A percentile compares a stretch with the other conserved stretches of the same genome.
These are phyloP conservation scores for Ensete glaucum DNA, from an alignment of 176 grass and related monocot genomes.

Conservation along the genomic window DNA sequence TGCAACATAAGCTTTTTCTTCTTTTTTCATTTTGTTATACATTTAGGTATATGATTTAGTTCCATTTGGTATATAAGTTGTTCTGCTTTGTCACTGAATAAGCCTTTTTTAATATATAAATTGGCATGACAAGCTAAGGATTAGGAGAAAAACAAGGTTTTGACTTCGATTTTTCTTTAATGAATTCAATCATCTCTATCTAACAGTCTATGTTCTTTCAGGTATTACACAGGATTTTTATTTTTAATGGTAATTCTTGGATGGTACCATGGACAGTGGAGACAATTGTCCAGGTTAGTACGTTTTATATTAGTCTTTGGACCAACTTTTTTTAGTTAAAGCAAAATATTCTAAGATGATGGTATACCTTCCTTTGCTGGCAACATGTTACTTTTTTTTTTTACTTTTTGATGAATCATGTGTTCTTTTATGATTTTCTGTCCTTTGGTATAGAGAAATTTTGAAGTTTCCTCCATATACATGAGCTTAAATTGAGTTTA, in stretches of 20 bases:
- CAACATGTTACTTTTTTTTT: neutral
- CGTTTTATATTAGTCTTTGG: neutral
- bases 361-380: neutral
- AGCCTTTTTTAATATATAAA: neutral
- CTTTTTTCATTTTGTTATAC: neutral
- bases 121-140: neutral
- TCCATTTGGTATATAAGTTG: neutral
- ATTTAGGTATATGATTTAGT: neutral
- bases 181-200: neutral
- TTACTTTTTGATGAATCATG: neutral
- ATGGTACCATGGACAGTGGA: conserved; percentile 5
- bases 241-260: conserved; percentile 3
- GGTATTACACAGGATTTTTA: neutral
- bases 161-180: too few species aligned
- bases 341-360: neutral
- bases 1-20: neutral
- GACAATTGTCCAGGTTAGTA: conserved; percentile 10
- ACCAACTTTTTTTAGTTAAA: neutral
- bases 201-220: neutral
- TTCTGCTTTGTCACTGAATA: neutral
- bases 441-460: neutral
- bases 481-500: neutral
- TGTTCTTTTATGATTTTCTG: neutral
- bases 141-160: too few species aligned
- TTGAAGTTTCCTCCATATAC: neutral